phyloP scores from a whole-genome alignment of 768 basidiomycete genomes.

The Rhodotorula diobovata region DNA sequence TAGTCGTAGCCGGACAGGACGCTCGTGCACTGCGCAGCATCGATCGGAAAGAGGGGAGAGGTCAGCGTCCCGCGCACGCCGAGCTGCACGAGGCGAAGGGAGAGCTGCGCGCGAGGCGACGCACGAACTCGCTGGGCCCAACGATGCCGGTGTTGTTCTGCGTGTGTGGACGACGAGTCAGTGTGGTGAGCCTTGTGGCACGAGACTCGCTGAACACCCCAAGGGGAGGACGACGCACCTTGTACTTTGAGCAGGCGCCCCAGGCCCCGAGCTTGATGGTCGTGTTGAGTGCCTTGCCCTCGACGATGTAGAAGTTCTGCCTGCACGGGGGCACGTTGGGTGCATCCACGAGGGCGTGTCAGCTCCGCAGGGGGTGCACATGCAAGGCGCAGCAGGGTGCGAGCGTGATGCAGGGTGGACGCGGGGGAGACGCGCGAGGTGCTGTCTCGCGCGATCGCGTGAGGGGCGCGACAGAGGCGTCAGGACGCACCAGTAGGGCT shows the following conservation, averaged over 20 bases:
- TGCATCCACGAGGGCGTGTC: accelerated
- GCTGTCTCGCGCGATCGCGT: background rate
- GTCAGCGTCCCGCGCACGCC: background rate
- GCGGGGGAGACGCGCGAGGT: background rate
- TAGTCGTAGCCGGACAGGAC: slow-evolving; percentile 4
- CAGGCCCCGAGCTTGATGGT: slow-evolving; percentile 38
- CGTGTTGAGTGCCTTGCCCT: slow-evolving; percentile 29
- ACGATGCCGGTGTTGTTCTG: slow-evolving; percentile 32
- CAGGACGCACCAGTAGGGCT: slow-evolving; percentile 34
- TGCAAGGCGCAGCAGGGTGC: no score
- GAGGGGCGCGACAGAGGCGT: background rate
- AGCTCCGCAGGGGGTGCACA: background rate
- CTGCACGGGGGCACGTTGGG: slow-evolving; percentile 1
- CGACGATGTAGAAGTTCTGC: slow-evolving; percentile 38
- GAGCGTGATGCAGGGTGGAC: no score
- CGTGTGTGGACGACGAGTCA: no score
- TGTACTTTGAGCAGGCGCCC: slow-evolving; percentile 31
- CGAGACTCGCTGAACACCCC: accelerated
- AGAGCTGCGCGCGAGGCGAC: background rate
- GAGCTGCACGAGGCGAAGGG: background rate
- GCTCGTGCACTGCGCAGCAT: slow-evolving; percentile 26
- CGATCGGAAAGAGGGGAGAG: background rate
- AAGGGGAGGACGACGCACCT: background rate
- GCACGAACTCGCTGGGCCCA: slow-evolving; percentile 20
- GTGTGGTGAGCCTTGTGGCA: no score